Conservation (phyloP, 2,329 filamentous ascomycete genomes). For the Curvularia sp. region DNA sequence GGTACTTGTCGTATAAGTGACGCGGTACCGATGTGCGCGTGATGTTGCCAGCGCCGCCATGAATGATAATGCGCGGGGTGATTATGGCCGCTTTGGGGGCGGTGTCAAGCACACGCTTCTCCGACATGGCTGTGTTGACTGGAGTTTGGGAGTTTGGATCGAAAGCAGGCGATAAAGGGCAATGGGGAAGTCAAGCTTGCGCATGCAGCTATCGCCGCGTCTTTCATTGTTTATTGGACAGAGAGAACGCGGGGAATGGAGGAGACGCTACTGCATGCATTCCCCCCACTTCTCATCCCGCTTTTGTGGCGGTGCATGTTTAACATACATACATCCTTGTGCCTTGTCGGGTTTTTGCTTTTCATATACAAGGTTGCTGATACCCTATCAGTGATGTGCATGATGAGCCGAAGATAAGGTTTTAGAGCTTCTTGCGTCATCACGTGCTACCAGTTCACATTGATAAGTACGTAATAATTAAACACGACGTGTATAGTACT, state of each 20-base stretch:
- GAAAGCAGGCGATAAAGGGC: not conserved
- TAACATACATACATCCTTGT: not conserved
- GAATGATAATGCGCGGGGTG: conserved; percentile 57
- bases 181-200: not conserved
- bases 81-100: conserved; percentile 14
- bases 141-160: not conserved
- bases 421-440: not conserved
- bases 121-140: not conserved
- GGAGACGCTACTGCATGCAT: not conserved
- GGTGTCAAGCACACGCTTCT: not conserved
- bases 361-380: not conserved
- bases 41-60: conserved; percentile 59
- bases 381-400: not conserved
- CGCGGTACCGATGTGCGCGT: conserved; percentile 50
- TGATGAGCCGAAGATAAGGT: not conserved
- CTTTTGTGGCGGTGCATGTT: not conserved
- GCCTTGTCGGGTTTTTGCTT: not conserved
- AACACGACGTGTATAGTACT: not conserved
- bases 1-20: conserved; percentile 49
- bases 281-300: not conserved
- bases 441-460: not conserved
- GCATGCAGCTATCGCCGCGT: not conserved
- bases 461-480: not conserved
- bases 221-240: not conserved
- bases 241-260: not conserved